Evolutionary conservation across 2,329 filamentous ascomycete genomes (phyloP).

Genomic region (Macrophomina pseudophaseolina): DNA sequence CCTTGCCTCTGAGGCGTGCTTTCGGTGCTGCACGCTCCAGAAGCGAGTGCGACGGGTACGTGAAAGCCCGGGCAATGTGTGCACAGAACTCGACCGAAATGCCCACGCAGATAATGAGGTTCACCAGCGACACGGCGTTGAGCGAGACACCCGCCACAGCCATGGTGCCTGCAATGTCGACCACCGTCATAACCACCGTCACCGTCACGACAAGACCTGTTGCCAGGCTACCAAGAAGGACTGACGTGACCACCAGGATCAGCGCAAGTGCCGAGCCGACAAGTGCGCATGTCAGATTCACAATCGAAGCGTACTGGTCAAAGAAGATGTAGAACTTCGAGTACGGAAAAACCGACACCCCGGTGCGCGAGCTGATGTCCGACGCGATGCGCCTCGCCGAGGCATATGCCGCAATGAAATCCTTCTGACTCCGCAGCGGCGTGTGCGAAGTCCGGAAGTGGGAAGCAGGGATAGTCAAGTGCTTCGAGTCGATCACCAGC

Average conservation of each 20-base stretch:
- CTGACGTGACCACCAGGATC: conserved; percentile 78
- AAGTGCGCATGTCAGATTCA: conserved; percentile 77
- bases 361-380: conserved; percentile 72
- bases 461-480: conserved; percentile 73
- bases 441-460: conserved; percentile 93
- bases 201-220: conserved; percentile 83
- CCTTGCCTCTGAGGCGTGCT: conserved; percentile 77
- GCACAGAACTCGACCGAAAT: conserved; percentile 98
- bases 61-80: conserved; percentile 93
- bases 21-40: conserved; percentile 77
- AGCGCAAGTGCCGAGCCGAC: conserved; percentile 83
- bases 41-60: conserved; percentile 82
- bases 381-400: conserved; percentile 86
- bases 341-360: conserved; percentile 90
- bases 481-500: conserved; percentile 74
- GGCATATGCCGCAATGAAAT: conserved; percentile 91
- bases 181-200: conserved; percentile 90
- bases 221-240: conserved; percentile 80
- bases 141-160: conserved; percentile 84
- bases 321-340: conserved; percentile 99
- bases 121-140: conserved; percentile 94
- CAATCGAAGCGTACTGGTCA: conserved; percentile 90
- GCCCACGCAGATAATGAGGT: conserved; percentile 94
- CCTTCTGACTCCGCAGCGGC: conserved; percentile 82
- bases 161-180: conserved; percentile 96